These are phyloP conservation scores for Solanum raphanifolium DNA, from an alignment of 257 asterid species.

Conservation along the genomic window DNA sequence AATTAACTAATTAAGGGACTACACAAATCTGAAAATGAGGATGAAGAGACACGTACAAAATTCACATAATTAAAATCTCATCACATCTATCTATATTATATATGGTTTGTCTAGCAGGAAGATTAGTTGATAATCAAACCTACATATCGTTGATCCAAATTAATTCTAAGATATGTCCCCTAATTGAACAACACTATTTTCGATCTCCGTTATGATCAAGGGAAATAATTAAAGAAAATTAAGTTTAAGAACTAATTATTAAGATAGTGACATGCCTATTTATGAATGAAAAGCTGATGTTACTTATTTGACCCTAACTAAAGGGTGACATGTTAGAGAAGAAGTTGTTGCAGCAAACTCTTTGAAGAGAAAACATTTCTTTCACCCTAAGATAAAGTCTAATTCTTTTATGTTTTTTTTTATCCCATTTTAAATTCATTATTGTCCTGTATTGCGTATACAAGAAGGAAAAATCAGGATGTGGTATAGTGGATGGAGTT, in stretches of 20 bases:
- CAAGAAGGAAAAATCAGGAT: neutral
- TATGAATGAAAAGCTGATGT: neutral
- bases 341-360: conserved; percentile 69
- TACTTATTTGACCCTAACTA: conserved; percentile 14
- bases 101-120: neutral
- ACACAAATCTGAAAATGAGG: neutral
- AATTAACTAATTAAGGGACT: neutral
- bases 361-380: conserved; percentile 4
- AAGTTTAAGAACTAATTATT: neutral
- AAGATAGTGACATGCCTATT: neutral
- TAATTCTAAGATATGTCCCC: neutral
- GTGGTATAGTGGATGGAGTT: no score
- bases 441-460: neutral
- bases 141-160: neutral
- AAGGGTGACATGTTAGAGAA: conserved; percentile 26
- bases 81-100: neutral
- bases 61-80: neutral
- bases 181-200: neutral
- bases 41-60: neutral
- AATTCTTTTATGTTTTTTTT: neutral
- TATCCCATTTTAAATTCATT: neutral
- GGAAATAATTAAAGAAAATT: neutral
- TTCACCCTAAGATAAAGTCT: neutral
- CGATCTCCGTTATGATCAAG: neutral
- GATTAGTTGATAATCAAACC: neutral